Percentiles rank a stretch among this genome's conserved stretches.
Evolutionary conservation across 2,329 filamentous ascomycete species (phyloP).

Genomic region (Fulvia fulva): DNA sequence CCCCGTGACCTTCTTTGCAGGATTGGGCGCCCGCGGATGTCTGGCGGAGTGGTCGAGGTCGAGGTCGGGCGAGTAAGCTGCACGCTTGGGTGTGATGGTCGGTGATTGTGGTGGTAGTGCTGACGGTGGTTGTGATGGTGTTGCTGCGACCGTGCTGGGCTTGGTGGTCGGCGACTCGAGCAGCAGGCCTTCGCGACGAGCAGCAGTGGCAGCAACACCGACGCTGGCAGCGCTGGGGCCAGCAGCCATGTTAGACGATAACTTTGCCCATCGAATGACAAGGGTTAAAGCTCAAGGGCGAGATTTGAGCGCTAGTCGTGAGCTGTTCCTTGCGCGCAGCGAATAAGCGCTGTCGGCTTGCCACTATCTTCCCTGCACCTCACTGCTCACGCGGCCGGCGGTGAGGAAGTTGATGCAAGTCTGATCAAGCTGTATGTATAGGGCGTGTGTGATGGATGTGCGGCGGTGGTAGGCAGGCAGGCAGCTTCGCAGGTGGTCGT

Average conservation of each 20-base stretch:
- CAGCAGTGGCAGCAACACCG: neutral
- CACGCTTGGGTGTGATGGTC: neutral
- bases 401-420: neutral
- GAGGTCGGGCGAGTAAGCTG: neutral
- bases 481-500: neutral
- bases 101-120: neutral
- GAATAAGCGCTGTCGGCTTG: neutral
- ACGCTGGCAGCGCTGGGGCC: neutral
- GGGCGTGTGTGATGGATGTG: neutral
- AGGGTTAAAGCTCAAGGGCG: too few species aligned
- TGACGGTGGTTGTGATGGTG: neutral
- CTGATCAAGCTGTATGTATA: neutral
- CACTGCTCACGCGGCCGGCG: neutral
- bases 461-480: neutral
- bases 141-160: neutral
- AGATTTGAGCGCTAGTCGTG: neutral
- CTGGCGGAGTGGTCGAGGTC: neutral
- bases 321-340: neutral
- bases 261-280: neutral
- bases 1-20: conserved; percentile 19
- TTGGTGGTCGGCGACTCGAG: neutral
- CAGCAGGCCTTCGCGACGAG: neutral
- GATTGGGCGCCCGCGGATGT: conserved; percentile 20
- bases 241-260: too few species aligned
- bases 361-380: neutral